Evolutionary conservation across 495 filamentous ascomycete species (phyloP), one percentile per base, ranked within the genome.

Genomic region (Talaromyces proteolyticus): DNA sequence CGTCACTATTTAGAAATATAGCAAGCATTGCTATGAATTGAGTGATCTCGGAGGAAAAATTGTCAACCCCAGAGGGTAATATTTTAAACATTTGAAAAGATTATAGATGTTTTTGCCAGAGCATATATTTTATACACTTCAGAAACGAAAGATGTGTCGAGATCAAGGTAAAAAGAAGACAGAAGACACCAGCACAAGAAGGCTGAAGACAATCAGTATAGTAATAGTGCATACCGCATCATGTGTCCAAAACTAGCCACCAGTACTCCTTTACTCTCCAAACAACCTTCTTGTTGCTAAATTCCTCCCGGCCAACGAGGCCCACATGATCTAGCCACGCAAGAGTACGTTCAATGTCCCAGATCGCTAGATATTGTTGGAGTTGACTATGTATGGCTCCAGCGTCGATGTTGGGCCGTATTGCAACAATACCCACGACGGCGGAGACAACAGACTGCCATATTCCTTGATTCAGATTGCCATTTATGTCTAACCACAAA

Each of bases 401-500:
- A 0, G 76, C 68, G 1, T 63, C 73, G 47, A 83, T 68, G 0
- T 83, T 80, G 1, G 85, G 78, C 19, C 85, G 69, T 4, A 76
- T 72, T 1, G 82, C 79, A 12, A 91, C 49, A 37, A 76, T 74
- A 17, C 81, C 70, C 7, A 82, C 52, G 11, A 88, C 69, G 17
- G 80, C 75, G 7, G 73, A 75, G 11, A 88, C 62, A 6, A 80
- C 76, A 56, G 78, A 66, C 3, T 80, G 67, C 91, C 91, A 96
- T 36, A 85, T 67, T 5, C 73, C 65, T 3, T 51, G 54, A 29
- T 87, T 75, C 11, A 90, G 63, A 7, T 76, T 63, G 1, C 78
- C 81, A 44, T 88, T 80, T 42, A 95, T 85, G 62, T 89, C 88
- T 52, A 79, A 80, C 91, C 91, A 96, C 21, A 91, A 65, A 0